A percentile compares a stretch with the other conserved stretches of the same genome.
These are phyloP conservation scores for Aspergillus candidus DNA, from an alignment of 2,329 filamentous ascomycete genomes.

Conservation along the genomic window DNA sequence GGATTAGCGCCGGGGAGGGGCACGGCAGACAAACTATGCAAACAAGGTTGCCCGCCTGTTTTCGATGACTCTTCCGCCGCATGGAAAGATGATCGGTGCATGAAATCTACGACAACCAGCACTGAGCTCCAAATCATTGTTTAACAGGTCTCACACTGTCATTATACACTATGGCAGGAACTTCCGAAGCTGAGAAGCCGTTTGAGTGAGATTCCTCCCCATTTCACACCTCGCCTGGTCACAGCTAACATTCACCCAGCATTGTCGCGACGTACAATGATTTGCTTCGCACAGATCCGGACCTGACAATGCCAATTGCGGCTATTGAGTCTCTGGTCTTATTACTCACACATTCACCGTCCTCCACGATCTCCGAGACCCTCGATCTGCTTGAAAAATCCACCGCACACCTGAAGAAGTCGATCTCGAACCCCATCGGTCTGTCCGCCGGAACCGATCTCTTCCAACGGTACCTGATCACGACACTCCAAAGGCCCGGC, in stretches of 20 bases:
- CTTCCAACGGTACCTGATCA: conserved; percentile 89
- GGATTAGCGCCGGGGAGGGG: conserved; percentile 31
- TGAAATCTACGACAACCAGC: conserved; percentile 1
- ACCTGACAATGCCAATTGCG: conserved; percentile 91
- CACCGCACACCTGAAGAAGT: conserved; percentile 68
- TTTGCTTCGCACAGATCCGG: conserved; percentile 63
- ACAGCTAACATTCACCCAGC: conserved; percentile 28
- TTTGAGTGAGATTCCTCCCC: conserved; percentile 31
- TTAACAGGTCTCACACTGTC: neutral
- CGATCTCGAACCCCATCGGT: conserved; percentile 81
- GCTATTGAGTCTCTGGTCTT: conserved; percentile 88
- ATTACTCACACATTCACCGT: conserved; percentile 70
- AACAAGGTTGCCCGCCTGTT: conserved; percentile 21
- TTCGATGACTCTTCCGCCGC: conserved; percentile 20
- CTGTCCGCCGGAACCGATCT: conserved; percentile 90
- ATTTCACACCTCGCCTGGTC: neutral
- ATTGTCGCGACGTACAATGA: conserved; percentile 62
- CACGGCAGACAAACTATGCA: conserved; percentile 21
- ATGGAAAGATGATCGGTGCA: neutral
- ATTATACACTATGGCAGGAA: conserved; percentile 25
- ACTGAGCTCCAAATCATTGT: too few relatives aligned
- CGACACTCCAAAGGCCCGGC: conserved; percentile 55
- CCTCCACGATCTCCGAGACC: conserved; percentile 88
- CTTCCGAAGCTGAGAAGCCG: conserved; percentile 23
- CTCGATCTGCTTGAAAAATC: conserved; percentile 76